Base-by-base conservation (phyloP, 169 alveolate genomes). In the Neospora caninum region DNA sequence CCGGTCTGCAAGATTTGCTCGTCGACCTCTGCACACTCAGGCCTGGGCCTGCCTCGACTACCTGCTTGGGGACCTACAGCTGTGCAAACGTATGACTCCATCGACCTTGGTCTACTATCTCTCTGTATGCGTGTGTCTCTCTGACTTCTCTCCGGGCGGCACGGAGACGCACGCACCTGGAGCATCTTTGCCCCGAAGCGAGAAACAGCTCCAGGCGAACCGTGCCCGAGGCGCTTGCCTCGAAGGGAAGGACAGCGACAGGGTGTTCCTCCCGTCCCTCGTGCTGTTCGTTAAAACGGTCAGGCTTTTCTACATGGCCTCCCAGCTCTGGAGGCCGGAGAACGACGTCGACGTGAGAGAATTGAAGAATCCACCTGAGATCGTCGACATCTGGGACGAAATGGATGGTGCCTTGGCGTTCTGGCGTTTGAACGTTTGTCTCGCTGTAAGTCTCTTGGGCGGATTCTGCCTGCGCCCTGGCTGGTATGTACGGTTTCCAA, bases 331-430 rank as follows among this genome's bases (percentile, higher is more conserved):
- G 73, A 1, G 16, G 73, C 4, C 25, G 31, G 20, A 64, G n/a
- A 13, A 64, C 73, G 27, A 92, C 31, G 18, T 64, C 95, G 20
- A 84, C 80, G n/a, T 84, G 88, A 7, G 95, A 92, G 83, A 91
- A 82, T 88, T 92, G 95, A 31, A 92, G 64, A 27, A 92, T 86
- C 95, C 95, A 92, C n/a, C 95, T 91, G 58, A 92, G 92, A 43
- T 92, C 95, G 70, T 92, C 95, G 34, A 92, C 95, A 73, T 92
- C 69, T 31, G 78, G 42, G n/a, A 64, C 86, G 18, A 78, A 2
- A 69, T 20, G 82, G 18, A n/a, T 73, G 64, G n/a, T 38, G 36
- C 16, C 87, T 6, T 20, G 41, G 38, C 58, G 29, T 54, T 45
- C 67, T 9, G 39, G 18, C 53, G n/a, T 43, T 42, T 38, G 67